Evolutionary conservation across 2,329 filamentous ascomycete genomes (phyloP).

Genomic region (Penicillium vulpinum): DNA sequence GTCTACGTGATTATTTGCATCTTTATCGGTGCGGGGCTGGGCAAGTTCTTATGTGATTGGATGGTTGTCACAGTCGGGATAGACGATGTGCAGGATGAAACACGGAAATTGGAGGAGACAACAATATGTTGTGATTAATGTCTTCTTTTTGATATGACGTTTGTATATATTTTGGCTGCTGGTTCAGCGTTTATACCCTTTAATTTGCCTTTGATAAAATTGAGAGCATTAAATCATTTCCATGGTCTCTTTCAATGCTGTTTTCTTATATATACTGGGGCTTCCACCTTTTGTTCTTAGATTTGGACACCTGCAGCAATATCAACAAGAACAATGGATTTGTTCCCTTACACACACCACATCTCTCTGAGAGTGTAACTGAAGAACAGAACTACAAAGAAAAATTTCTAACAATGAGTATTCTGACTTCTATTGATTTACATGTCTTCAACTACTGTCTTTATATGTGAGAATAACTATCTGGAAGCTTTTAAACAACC

Average conservation of each 20-base stretch:
- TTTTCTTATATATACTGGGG: neutral
- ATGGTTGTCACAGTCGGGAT: constrained; percentile 20
- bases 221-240: neutral
- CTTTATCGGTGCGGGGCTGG: constrained; percentile 20
- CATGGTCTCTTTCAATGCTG: neutral
- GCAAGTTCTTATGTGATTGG: constrained; percentile 26
- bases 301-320: neutral
- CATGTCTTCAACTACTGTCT: neutral
- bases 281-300: neutral
- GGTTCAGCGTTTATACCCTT: neutral
- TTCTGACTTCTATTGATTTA: neutral
- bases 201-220: neutral
- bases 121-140: constrained; percentile 21
- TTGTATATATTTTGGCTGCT: neutral
- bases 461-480: neutral
- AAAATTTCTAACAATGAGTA: neutral
- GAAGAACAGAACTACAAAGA: neutral
- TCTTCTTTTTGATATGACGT: neutral
- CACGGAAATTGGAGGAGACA: constrained; percentile 17
- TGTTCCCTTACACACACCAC: neutral
- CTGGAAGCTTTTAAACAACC: neutral
- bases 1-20: constrained; percentile 24
- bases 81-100: constrained; percentile 10
- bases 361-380: neutral
- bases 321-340: neutral